Evolutionary conservation across 371 early-diverging fungal species (phyloP).

Genomic region (Ecytonucleospora hepatopenaei): DNA sequence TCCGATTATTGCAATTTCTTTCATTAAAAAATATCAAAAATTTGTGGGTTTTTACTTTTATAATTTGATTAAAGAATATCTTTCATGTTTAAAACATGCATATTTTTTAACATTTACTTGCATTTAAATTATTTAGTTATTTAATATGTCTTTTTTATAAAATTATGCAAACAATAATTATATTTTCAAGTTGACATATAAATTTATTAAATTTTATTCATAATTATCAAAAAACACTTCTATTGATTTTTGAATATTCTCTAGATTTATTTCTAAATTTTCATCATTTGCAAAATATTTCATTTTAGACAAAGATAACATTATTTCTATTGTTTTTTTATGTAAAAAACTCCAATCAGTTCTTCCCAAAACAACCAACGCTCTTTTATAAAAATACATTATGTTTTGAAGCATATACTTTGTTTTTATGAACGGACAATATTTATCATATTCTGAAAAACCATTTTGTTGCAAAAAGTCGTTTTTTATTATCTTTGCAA

Average conservation of each 20-base stretch:
- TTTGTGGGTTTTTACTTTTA: constrained; percentile 15
- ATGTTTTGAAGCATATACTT: constrained; percentile 92
- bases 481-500: constrained; percentile 94
- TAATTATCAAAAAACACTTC: background rate
- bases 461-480: constrained; percentile 99
- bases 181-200: no score
- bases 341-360: constrained; percentile 80
- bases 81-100: background rate
- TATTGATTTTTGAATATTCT: background rate
- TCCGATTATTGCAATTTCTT: constrained; percentile 32
- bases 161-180: no score
- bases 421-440: constrained; percentile 97
- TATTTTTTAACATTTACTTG: background rate
- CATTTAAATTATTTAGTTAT: background rate
- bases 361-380: constrained; percentile 57
- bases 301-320: constrained; percentile 91
- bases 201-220: background rate
- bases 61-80: background rate
- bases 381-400: constrained; percentile 82
- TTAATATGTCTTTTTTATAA: background rate
- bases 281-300: constrained; percentile 66
- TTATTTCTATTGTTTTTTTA: constrained; percentile 74
- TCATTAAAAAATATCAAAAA: background rate
- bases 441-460: constrained; percentile 92
- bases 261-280: constrained; percentile 7